These are phyloP conservation scores for Dryas drummondii DNA, from an alignment of 306 rosid genomes.

Conservation along the genomic window DNA sequence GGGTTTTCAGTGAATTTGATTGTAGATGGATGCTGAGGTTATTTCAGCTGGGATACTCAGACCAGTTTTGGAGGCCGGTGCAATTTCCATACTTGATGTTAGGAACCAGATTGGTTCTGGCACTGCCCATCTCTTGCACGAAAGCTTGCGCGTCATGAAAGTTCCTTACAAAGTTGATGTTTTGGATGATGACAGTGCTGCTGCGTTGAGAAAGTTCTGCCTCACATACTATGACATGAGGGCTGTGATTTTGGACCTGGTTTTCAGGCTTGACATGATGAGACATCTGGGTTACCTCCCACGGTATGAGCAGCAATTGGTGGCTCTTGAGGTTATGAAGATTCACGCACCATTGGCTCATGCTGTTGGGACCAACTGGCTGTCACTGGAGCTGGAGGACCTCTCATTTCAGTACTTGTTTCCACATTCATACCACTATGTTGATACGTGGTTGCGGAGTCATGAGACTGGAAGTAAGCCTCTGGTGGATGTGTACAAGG, in stretches of 20 bases:
- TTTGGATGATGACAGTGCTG: slow-evolving; percentile 66
- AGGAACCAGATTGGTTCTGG: slow-evolving; percentile 57
- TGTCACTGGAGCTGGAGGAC: slow-evolving; percentile 82
- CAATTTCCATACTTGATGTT: slow-evolving; percentile 44
- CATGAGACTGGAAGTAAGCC: slow-evolving; percentile 55
- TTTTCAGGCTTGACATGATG: slow-evolving; percentile 74
- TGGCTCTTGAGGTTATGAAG: slow-evolving; percentile 69
- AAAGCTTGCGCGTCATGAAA: slow-evolving; percentile 61
- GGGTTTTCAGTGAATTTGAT: slow-evolving; percentile 2
- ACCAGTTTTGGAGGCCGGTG: slow-evolving; percentile 55
- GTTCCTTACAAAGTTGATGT: slow-evolving; percentile 50
- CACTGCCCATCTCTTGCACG: slow-evolving; percentile 74
- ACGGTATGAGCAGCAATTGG: slow-evolving; percentile 68
- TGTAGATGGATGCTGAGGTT: slow-evolving; percentile 91
- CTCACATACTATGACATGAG: slow-evolving; percentile 74
- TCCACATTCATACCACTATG: slow-evolving; percentile 74
- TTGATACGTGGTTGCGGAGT: slow-evolving; percentile 73
- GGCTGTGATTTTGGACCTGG: slow-evolving; percentile 77
- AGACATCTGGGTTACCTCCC: slow-evolving; percentile 70
- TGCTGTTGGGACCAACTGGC: slow-evolving; percentile 68
- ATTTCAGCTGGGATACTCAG: slow-evolving; percentile 79
- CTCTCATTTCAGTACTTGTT: slow-evolving; percentile 73
- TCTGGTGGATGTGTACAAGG: slow-evolving; percentile 62
- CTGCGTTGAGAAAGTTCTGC: slow-evolving; percentile 76
- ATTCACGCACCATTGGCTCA: slow-evolving; percentile 86